phyloP scores from a whole-genome alignment of 1,139 yeast genomes.

The Protomyces inouyei region DNA sequence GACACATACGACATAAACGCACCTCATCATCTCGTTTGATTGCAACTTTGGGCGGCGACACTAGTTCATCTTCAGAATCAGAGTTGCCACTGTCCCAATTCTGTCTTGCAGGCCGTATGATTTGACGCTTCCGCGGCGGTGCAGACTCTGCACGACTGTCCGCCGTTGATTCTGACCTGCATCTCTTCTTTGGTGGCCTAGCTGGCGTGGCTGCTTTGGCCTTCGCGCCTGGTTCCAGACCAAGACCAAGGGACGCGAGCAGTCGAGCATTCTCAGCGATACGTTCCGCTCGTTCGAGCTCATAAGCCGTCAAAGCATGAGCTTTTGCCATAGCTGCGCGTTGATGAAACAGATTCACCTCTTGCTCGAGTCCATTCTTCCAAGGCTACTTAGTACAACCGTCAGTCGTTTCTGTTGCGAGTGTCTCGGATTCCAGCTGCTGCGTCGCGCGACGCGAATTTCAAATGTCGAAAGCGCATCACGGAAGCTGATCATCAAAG shows the following conservation, averaged over 20 bases:
- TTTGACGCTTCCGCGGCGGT: no score
- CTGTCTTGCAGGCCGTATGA: no score
- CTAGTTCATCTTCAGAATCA: not conserved
- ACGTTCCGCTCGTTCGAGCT: conserved; percentile 3
- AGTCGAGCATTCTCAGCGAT: conserved; percentile 2
- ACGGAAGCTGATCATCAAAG: no score
- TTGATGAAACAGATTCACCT: no score
- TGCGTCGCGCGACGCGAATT: no score
- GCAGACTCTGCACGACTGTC: no score
- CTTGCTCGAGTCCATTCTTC: no score
- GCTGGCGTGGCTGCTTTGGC: not conserved
- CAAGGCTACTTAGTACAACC: no score
- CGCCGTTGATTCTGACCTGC: not conserved
- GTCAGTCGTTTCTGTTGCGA: no score
- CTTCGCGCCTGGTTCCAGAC: not conserved
- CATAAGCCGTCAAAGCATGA: not conserved
- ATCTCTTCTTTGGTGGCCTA: not conserved
- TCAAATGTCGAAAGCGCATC: no score
- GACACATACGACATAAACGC: not conserved
- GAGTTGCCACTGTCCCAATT: not conserved
- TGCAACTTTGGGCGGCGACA: not conserved
- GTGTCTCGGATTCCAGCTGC: no score
- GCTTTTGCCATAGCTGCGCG: not conserved
- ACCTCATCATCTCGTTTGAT: not conserved
- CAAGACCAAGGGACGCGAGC: conserved; percentile 7